Conservation (phyloP, 1,284 basidiomycete genomes). For the Rhodofomes roseus region DNA sequence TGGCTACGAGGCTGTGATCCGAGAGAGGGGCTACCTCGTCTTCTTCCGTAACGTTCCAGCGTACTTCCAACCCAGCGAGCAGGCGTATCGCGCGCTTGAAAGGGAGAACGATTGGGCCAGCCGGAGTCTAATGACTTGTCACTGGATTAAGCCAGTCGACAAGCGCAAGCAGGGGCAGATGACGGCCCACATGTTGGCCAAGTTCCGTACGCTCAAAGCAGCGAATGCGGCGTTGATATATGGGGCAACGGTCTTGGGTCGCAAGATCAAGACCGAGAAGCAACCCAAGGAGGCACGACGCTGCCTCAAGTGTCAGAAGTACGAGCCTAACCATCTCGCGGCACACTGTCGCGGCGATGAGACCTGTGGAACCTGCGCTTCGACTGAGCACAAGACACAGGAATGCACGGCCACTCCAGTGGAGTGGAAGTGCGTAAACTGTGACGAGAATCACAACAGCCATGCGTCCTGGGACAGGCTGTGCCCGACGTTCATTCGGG, state of each 20-base stretch:
- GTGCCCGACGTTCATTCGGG: background rate
- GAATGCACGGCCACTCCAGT: background rate
- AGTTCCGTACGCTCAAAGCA: background rate
- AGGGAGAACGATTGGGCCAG: background rate
- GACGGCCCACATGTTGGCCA: background rate
- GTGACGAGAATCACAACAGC: background rate
- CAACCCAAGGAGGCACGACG: slow-evolving; percentile 4
- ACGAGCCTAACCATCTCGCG: slow-evolving; percentile 3
- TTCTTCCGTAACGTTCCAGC: background rate
- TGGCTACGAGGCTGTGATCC: background rate
- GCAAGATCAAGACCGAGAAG: background rate
- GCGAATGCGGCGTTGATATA: background rate
- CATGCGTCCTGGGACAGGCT: background rate
- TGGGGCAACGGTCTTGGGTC: background rate
- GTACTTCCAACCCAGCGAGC: background rate
- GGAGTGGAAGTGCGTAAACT: background rate
- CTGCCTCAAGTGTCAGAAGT: slow-evolving; percentile 10
- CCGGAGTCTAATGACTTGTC: background rate
- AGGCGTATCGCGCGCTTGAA: background rate
- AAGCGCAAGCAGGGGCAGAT: background rate
- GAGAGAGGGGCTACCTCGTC: background rate
- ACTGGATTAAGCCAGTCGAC: background rate
- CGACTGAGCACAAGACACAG: slow-evolving; percentile 1
- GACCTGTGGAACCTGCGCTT: slow-evolving; percentile 8
- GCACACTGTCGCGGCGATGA: background rate